Evolutionary conservation across 371 early-diverging fungal genomes (phyloP).

Genomic region (Coelomomyces lativittatus): DNA sequence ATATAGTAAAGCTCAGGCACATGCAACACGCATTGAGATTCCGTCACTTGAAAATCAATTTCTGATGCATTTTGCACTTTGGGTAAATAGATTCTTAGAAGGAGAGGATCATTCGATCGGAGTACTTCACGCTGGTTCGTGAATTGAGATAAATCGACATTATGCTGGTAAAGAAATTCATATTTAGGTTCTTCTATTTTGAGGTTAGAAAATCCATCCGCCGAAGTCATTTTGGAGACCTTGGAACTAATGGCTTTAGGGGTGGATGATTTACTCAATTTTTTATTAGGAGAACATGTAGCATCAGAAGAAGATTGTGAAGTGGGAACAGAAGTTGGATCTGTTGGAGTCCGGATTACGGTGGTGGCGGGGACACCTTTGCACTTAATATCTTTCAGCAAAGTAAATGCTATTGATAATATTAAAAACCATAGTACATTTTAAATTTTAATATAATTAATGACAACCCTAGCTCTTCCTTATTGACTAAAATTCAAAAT

Average conservation of each 20-base stretch:
- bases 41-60: background rate
- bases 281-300: too few relatives aligned
- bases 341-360: constrained; percentile 8
- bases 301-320: too few relatives aligned
- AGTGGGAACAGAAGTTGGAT: background rate
- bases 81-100: background rate
- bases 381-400: constrained; percentile 10
- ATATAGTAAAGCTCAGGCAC: background rate
- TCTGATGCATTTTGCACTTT: background rate
- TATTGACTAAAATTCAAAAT: too few relatives aligned
- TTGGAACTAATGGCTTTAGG: background rate
- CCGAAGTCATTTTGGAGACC: background rate
- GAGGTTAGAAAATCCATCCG: background rate
- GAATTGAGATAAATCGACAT: background rate
- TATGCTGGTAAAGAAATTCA: background rate
- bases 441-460: too few relatives aligned
- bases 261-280: too few relatives aligned
- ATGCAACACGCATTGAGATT: background rate
- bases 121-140: background rate
- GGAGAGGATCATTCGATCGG: background rate
- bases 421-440: too few relatives aligned
- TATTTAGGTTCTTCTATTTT: background rate
- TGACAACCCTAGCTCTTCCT: too few relatives aligned
- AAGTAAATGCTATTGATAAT: too few relatives aligned
- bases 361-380: constrained; percentile 18